These are phyloP conservation scores for Phialemoniopsis sp. DNA, from an alignment of 2,329 filamentous ascomycete species.

Conservation along the genomic window DNA sequence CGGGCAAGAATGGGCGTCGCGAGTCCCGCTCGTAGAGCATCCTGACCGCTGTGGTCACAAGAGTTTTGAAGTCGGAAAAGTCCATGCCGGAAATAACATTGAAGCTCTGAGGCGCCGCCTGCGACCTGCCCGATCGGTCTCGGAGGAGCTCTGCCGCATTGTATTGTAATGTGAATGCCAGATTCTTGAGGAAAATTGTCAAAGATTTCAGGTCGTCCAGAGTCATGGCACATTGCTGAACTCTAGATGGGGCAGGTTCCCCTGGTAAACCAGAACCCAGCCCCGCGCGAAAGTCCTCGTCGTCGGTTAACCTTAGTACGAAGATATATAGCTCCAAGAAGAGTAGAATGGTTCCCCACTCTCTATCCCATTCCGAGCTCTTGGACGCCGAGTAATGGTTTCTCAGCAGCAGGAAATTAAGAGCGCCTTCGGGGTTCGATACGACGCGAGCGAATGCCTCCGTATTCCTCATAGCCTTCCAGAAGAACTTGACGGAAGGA, in stretches of 20 bases:
- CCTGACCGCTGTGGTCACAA: slow-evolving; percentile 74
- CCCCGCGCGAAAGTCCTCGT: slow-evolving; percentile 85
- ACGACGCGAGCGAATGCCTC: slow-evolving; percentile 29
- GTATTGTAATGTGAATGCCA: slow-evolving; percentile 87
- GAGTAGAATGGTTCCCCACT: slow-evolving; percentile 86
- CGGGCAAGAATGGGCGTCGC: slow-evolving; percentile 74
- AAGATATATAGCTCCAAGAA: slow-evolving; percentile 96
- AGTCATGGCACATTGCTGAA: slow-evolving; percentile 63
- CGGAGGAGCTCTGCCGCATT: slow-evolving; percentile 61
- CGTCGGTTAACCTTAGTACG: slow-evolving; percentile 86
- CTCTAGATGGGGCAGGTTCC: slow-evolving; percentile 32
- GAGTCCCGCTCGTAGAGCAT: slow-evolving; percentile 95
- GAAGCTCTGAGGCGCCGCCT: slow-evolving; percentile 15
- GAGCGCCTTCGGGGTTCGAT: slow-evolving; percentile 19
- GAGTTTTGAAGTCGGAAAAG: slow-evolving; percentile 71
- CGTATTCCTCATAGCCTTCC: slow-evolving; percentile 56
- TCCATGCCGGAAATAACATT: slow-evolving; percentile 63
- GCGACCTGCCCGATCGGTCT: background rate
- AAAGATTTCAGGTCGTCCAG: slow-evolving; percentile 69
- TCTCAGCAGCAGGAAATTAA: slow-evolving; percentile 19
- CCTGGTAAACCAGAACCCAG: slow-evolving; percentile 16
- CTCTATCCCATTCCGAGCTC: slow-evolving; percentile 45
- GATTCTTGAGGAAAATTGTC: slow-evolving; percentile 81
- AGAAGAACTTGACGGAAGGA: slow-evolving; percentile 79
- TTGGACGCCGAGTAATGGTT: slow-evolving; percentile 9